Evolutionary conservation across 768 basidiomycete genomes (phyloP).

Genomic region (button mushroom (Agaricus bisporus)): DNA sequence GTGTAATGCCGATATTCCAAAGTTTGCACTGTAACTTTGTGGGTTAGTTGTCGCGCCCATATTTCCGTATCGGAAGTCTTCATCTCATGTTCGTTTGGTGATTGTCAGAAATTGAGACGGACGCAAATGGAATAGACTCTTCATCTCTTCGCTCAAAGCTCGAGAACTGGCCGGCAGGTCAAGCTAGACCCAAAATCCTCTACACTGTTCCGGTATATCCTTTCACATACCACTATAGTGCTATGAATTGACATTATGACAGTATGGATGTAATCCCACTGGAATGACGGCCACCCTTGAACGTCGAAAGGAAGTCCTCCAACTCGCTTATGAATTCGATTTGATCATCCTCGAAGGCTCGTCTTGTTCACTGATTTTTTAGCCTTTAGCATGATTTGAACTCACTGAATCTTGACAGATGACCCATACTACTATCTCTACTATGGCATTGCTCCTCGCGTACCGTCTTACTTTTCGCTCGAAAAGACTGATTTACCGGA

Average conservation of each 20-base stretch:
- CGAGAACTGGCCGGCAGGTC: conserved; percentile 67
- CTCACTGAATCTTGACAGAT: conserved; percentile 34
- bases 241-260: not conserved
- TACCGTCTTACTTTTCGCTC: conserved; percentile 77
- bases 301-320: conserved; percentile 65
- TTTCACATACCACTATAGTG: not conserved
- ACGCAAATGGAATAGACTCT: conserved; percentile 64
- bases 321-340: conserved; percentile 64
- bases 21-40: conserved; percentile 51
- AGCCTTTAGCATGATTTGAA: not conserved
- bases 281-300: conserved; percentile 71
- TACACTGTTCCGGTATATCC: conserved; percentile 71
- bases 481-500: conserved; percentile 56
- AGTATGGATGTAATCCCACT: conserved; percentile 86
- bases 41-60: conserved; percentile 32
- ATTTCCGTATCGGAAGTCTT: not conserved
- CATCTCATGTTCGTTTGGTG: not conserved
- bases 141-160: conserved; percentile 55
- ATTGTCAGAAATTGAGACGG: conserved; percentile 69
- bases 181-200: conserved; percentile 68
- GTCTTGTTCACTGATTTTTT: conserved; percentile 12
- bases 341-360: conserved; percentile 83
- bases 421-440: conserved; percentile 80
- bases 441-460: conserved; percentile 57
- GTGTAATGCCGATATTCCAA: conserved; percentile 60